Evolutionary conservation across 1,139 yeast genomes (phyloP), one percentile per base, ranked within the genome.

Genomic region (Candida albicans): DNA sequence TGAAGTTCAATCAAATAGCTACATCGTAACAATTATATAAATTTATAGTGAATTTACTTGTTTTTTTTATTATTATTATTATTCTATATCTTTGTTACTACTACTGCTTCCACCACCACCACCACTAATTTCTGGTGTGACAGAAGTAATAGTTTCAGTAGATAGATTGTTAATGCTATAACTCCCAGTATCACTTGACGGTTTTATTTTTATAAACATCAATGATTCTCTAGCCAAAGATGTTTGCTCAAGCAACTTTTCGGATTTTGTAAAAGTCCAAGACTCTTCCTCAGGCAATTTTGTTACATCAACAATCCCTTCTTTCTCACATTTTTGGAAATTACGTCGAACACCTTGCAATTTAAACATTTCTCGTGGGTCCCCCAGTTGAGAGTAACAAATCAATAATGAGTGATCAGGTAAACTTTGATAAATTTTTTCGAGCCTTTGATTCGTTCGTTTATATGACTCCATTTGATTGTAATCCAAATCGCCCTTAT

Each of bases 361-460:
- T 39, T 67, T 61, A 12, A 63, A 58, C 79, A 84, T 73, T 37
- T 70, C 76, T 14, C 71, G 58, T 2, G 84, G 81, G 52, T 81
- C 78, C 2, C 91, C 90, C 44, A 77, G 70, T 1, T 86, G 87
- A 0, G 89, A 74, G 54, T 80, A 69, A 1, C 90, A 59, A 0
- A 89, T 65, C 29, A 91, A 55, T 24, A 84, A 65, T 0, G 95
- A 76, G 39, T 81, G 73, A 1, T 67, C 63, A 0, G 96, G 90
- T 18, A 86, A 57, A 2, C 59, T 50, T 0, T 70, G 65, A 55
- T 84, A 81, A 4, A 91, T 64, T 33, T 60, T 59, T 9, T 61
- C 52, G 12, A 91, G 54, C 35, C 84, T 65, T 2, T 55, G 49
- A 52, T 79, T 75, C 10, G 84, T 56, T 8, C 61, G 56, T 5